These are phyloP conservation scores for Aspergillus tamarii DNA, from an alignment of 2,329 filamentous ascomycete genomes.

Conservation along the genomic window DNA sequence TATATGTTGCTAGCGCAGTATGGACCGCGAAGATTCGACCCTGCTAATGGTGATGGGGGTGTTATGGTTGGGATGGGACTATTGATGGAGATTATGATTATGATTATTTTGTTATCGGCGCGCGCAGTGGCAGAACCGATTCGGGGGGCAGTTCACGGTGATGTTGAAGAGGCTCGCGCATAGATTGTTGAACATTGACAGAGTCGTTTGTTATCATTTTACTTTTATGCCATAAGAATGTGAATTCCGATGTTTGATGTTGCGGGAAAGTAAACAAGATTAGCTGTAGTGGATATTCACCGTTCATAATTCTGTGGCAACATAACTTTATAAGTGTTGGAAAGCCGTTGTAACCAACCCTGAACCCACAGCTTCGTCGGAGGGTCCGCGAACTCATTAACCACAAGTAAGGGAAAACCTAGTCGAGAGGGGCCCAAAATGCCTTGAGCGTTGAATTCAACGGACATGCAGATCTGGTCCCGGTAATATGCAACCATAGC, in stretches of 20 bases:
- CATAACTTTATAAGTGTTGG: constrained; percentile 29
- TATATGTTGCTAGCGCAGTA: constrained; percentile 27
- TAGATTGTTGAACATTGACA: neutral
- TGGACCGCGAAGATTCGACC: constrained; percentile 23
- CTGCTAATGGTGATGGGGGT: constrained; percentile 19
- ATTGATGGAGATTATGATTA: constrained; percentile 30
- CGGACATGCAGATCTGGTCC: constrained; percentile 35
- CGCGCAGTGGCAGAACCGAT: constrained; percentile 28
- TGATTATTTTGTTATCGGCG: constrained; percentile 23
- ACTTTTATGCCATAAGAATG: neutral
- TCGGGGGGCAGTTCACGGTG: neutral
- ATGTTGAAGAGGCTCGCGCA: neutral
- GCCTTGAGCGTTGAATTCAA: constrained; percentile 31
- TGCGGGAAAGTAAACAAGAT: neutral
- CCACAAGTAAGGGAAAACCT: constrained; percentile 31
- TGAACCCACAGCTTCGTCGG: constrained; percentile 29
- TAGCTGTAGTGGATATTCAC: neutral
- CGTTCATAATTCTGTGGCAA: constrained; percentile 23
- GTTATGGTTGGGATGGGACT: constrained; percentile 28
- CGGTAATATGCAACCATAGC: constrained; percentile 28
- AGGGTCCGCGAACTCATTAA: constrained; percentile 30
- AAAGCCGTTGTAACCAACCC: constrained; percentile 26
- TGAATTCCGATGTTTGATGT: neutral
- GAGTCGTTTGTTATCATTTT: neutral
- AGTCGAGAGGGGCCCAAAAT: constrained; percentile 31